A percentile compares a stretch with the other conserved stretches of the same genome.
These are phyloP conservation scores for Hypoxylon cercidicola DNA, from an alignment of 495 filamentous ascomycete genomes.

Conservation along the genomic window DNA sequence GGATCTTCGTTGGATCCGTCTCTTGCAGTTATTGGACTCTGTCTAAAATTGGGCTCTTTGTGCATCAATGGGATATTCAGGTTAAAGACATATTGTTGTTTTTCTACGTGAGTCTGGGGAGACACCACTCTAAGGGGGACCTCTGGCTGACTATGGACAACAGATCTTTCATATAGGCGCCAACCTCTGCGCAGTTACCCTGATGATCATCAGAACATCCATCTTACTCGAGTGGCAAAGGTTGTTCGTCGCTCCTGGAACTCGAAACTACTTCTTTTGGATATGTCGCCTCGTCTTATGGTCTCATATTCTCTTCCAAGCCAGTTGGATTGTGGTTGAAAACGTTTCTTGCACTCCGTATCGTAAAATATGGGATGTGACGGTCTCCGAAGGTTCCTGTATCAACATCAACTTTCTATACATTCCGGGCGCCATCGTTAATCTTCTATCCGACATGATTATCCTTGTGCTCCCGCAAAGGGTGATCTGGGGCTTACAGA, in stretches of 20 bases:
- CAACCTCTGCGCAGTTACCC: constrained; percentile 28
- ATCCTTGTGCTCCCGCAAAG: constrained; percentile 38
- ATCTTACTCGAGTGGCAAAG: constrained; percentile 46
- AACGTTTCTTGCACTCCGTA: not conserved
- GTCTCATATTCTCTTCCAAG: constrained; percentile 49
- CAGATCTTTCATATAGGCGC: constrained; percentile 35
- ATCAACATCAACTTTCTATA: not conserved
- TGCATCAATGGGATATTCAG: constrained; percentile 31
- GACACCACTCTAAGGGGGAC: not conserved
- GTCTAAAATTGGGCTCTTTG: constrained; percentile 3
- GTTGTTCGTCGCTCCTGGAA: constrained; percentile 36
- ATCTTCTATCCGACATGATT: constrained; percentile 5
- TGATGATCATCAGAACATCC: constrained; percentile 32
- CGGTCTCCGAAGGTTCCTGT: constrained; percentile 1
- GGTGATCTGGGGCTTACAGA: constrained; percentile 44
- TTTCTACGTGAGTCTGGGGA: constrained; percentile 6
- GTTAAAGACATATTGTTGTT: constrained; percentile 6
- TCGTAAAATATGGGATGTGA: not conserved
- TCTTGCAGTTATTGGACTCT: constrained; percentile 8
- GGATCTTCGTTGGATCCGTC: constrained; percentile 13
- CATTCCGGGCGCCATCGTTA: not conserved
- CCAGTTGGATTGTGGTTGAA: constrained; percentile 1
- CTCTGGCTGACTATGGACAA: not conserved
- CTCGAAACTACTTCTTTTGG: constrained; percentile 28
- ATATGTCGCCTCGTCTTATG: constrained; percentile 47